Evolutionary conservation across 140 eudicot genomes (phyloP), one percentile per base, ranked within the genome.

Genomic region (Flaveria floridana): DNA sequence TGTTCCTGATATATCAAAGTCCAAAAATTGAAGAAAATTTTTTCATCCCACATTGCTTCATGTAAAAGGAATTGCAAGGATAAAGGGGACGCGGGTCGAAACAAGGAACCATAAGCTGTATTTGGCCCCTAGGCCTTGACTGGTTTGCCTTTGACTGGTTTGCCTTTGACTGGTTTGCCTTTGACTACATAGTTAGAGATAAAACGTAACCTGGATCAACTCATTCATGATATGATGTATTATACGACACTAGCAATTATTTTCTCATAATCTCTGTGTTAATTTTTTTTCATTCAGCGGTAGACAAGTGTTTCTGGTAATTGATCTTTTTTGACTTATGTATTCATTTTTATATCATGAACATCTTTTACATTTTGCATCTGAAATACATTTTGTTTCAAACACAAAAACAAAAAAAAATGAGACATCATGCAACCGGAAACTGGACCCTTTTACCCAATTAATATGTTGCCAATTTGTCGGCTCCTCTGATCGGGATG

Each of bases 301-400:
- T 34, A 34, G 8, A 34, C 8, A 34, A 7, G 41, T 34, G 41
- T 34, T 34, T 34, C 41, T 6, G 41, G 41, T 34, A 34, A 34
- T 6, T 34, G 41, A 34, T 34, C 41, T 34, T 34, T 34, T 34
- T 34, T 34, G 8, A 34, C 41, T 4, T 4, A 34, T 34, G 41
- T 34, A 34, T 34, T 34, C 41, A 34, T 34, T 34, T 34, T 34
- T 34, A 34, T 34, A 34, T 5, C 41, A 34, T 34, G 41, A 34
- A 34, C 41, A 34, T n/a, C 8, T 6, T 18, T 65, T 28, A 63
- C 71, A 37, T 16, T 39, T 39, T 64, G 13, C 7, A 65, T 41
- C n/a, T 7, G 8, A 65, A 65, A 9, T 65, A 65, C 71, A 65
- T 65, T 65, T 15, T 65, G 71, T 39, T 65, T 9, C 71, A 65